A percentile compares a stretch with the other conserved stretches of the same genome.
These are phyloP conservation scores for Glycine soja DNA, from an alignment of 306 rosid genomes.

Conservation along the genomic window DNA sequence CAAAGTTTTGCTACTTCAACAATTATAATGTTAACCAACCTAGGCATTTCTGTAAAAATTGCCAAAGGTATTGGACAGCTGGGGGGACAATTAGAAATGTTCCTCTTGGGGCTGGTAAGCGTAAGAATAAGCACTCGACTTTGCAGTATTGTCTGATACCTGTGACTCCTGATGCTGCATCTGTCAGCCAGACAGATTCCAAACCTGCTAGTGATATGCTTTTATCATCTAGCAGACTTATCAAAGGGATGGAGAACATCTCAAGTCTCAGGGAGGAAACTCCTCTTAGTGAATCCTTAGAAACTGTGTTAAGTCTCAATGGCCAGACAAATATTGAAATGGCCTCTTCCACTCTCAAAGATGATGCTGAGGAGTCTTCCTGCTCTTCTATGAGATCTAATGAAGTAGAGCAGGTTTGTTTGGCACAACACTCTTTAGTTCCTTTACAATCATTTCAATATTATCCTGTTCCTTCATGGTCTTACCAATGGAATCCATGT, in stretches of 20 bases:
- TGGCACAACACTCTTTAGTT: conserved; percentile 34
- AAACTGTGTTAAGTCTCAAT: conserved; percentile 52
- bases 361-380: conserved; percentile 49
- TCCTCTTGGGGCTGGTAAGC: conserved; percentile 74
- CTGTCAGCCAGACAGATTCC: conserved; percentile 44
- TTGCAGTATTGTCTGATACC: conserved; percentile 40
- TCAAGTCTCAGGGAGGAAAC: conserved; percentile 43
- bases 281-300: conserved; percentile 59
- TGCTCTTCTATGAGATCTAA: conserved; percentile 46
- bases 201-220: conserved; percentile 15
- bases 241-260: conserved; percentile 38
- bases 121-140: conserved; percentile 57
- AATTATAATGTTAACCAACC: conserved; percentile 76
- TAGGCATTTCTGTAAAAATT: conserved; percentile 69
- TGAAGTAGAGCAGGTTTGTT: conserved; percentile 45
- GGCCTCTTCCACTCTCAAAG: conserved; percentile 43
- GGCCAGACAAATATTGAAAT: conserved; percentile 46
- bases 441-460: conserved; percentile 51
- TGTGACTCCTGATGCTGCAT: conserved; percentile 38
- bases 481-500: conserved; percentile 58
- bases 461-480: conserved; percentile 59
- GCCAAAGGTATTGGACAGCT: conserved; percentile 81
- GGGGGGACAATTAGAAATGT: conserved; percentile 73
- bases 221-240: conserved; percentile 18
- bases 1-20: conserved; percentile 75